Conservation (phyloP, 768 basidiomycete genomes). For the Termitomyces sp. region DNA sequence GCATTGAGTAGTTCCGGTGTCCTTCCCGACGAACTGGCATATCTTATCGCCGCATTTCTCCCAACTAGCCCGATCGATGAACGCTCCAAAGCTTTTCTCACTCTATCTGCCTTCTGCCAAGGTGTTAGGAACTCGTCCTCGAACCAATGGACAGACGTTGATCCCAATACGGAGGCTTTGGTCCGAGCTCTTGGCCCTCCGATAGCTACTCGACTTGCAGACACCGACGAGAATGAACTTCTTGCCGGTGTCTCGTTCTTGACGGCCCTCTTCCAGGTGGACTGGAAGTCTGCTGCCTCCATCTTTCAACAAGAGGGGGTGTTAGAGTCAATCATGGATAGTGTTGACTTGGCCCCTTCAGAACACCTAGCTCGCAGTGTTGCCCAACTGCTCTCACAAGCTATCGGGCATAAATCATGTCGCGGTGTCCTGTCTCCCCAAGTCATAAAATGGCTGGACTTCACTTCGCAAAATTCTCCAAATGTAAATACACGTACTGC, state of each 20-base stretch:
- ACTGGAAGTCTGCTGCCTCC: conserved; percentile 60
- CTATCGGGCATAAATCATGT: conserved; percentile 71
- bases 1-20: conserved; percentile 28
- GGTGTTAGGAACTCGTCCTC: conserved; percentile 42
- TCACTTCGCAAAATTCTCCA: conserved; percentile 45
- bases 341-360: conserved; percentile 61
- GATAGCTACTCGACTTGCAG: conserved; percentile 49
- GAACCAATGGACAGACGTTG: conserved; percentile 36
- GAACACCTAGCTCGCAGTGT: conserved; percentile 53
- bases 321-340: conserved; percentile 64
- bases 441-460: conserved; percentile 65
- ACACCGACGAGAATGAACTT: conserved; percentile 51
- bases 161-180: conserved; percentile 50
- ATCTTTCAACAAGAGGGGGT: conserved; percentile 67
- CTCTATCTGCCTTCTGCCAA: conserved; percentile 68
- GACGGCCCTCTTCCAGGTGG: conserved; percentile 83
- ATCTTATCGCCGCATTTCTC: conserved; percentile 50
- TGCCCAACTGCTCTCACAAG: conserved; percentile 75
- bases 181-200: conserved; percentile 49
- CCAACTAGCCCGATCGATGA: conserved; percentile 41
- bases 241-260: conserved; percentile 64
- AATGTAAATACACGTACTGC: conserved; percentile 53
- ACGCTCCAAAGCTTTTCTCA: conserved; percentile 70
- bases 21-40: conserved; percentile 56
- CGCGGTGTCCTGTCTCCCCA: conserved; percentile 59